Conservation (phyloP, 306 rosid species). For the Ceratonia siliqua region DNA sequence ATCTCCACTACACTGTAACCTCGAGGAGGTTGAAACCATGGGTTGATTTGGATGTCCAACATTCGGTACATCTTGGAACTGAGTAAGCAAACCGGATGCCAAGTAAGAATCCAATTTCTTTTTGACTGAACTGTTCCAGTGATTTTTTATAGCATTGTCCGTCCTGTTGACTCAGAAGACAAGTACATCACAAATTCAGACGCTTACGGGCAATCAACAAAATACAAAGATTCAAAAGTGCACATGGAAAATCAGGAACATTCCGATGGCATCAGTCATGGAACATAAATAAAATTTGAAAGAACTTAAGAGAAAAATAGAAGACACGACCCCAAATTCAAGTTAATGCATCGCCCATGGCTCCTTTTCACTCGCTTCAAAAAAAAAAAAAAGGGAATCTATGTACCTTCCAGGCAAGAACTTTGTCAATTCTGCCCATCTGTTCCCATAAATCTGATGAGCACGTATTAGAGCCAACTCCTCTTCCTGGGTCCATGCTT, state of each 20-base stretch:
- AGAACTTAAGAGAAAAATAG: too few relatives aligned
- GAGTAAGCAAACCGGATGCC: conserved; percentile 80
- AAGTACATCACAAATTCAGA: neutral
- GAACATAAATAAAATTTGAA: neutral
- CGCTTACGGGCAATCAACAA: conserved; percentile 15
- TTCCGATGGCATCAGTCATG: too few relatives aligned
- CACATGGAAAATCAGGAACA: conserved; percentile 4
- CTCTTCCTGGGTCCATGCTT: conserved; percentile 90
- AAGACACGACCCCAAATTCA: too few relatives aligned
- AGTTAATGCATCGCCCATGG: conserved; percentile 16
- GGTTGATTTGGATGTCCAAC: conserved; percentile 60
- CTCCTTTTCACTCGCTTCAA: conserved; percentile 2
- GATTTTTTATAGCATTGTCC: conserved; percentile 95
- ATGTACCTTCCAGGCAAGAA: conserved; percentile 87
- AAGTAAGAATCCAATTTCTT: conserved; percentile 83
- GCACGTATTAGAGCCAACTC: conserved; percentile 84
- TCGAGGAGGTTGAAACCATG: conserved; percentile 57
- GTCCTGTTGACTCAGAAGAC: conserved; percentile 69
- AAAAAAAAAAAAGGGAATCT: conserved; percentile 14
- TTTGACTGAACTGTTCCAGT: conserved; percentile 99
- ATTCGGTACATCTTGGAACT: conserved; percentile 61
- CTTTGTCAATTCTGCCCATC: conserved; percentile 98
- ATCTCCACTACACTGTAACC: conserved; percentile 70
- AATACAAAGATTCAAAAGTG: conserved; percentile 12
- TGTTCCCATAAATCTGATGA: conserved; percentile 79